Evolutionary conservation across 2,329 filamentous ascomycete genomes (phyloP).

Genomic region (Paradendryphiella salina): DNA sequence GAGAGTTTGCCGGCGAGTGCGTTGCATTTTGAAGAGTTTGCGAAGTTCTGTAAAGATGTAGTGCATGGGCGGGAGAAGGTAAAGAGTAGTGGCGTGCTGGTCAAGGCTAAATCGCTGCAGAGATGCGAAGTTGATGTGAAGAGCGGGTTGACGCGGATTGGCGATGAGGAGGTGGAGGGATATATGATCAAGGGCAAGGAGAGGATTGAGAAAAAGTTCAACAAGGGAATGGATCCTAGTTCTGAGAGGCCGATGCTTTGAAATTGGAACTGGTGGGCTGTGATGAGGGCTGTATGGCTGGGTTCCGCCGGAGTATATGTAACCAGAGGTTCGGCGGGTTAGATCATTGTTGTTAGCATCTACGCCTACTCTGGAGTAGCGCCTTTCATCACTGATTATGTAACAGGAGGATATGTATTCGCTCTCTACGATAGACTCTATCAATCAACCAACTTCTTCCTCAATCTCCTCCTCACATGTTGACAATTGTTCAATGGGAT

Average conservation of each 20-base stretch:
- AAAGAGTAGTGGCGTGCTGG: conserved; percentile 28
- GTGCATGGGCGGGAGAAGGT: conserved; percentile 29
- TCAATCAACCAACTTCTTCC: no score
- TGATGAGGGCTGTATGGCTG: no score
- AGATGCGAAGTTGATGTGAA: conserved; percentile 32
- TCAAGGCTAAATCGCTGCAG: conserved; percentile 39
- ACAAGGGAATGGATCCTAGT: conserved; percentile 19
- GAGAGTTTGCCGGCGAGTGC: conserved; percentile 36
- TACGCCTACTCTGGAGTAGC: no score
- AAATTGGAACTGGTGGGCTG: neutral
- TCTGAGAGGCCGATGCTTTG: conserved; percentile 32
- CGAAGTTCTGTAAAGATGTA: conserved; percentile 36
- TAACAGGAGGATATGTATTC: no score
- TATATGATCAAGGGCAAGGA: conserved; percentile 36
- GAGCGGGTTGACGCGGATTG: conserved; percentile 31
- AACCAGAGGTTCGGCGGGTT: no score
- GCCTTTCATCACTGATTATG: no score
- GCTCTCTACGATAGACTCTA: no score
- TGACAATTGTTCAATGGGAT: no score
- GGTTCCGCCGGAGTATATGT: no score
- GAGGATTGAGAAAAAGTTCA: conserved; percentile 29
- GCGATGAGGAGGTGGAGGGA: conserved; percentile 36
- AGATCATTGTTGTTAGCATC: no score
- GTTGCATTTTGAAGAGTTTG: conserved; percentile 46
- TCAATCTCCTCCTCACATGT: no score